phyloP scores from a whole-genome alignment of 768 basidiomycete species.

The Tylopilus plumbeoviolaceoides region DNA sequence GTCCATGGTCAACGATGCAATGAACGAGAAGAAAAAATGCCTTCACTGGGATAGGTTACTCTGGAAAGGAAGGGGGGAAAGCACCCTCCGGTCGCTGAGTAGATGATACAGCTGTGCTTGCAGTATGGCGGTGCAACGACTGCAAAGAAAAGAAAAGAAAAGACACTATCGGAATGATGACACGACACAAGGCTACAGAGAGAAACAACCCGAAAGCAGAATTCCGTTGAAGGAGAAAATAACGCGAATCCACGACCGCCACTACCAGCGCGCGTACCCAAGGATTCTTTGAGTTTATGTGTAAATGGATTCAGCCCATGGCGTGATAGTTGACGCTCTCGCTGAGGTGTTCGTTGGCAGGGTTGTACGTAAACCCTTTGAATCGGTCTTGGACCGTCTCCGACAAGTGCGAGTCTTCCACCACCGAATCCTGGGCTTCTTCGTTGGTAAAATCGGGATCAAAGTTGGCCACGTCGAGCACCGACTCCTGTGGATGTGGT shows the following conservation, averaged over 20 bases:
- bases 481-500: slow-evolving; percentile 61
- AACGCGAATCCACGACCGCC: slow-evolving; percentile 3
- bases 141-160: neutral
- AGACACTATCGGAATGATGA: neutral
- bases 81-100: neutral
- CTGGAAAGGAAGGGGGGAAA: neutral
- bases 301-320: slow-evolving; percentile 23
- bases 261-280: slow-evolving; percentile 21
- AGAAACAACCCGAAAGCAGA: neutral
- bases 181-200: neutral
- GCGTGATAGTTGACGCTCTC: slow-evolving; percentile 70
- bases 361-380: slow-evolving; percentile 86
- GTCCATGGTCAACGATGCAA: slow-evolving; percentile 18
- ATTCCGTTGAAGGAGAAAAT: neutral
- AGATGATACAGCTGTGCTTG: slow-evolving; percentile 7
- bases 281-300: neutral
- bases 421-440: slow-evolving; percentile 91
- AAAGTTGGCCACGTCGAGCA: slow-evolving; percentile 94
- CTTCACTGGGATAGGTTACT: neutral
- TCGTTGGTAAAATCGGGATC: slow-evolving; percentile 97
- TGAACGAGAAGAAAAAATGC: slow-evolving; percentile 1
- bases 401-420: slow-evolving; percentile 86
- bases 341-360: slow-evolving; percentile 77
- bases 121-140: neutral
- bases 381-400: slow-evolving; percentile 98